Evolutionary conservation across 768 basidiomycete species (phyloP).

Genomic region (Artomyces pyxidatus): DNA sequence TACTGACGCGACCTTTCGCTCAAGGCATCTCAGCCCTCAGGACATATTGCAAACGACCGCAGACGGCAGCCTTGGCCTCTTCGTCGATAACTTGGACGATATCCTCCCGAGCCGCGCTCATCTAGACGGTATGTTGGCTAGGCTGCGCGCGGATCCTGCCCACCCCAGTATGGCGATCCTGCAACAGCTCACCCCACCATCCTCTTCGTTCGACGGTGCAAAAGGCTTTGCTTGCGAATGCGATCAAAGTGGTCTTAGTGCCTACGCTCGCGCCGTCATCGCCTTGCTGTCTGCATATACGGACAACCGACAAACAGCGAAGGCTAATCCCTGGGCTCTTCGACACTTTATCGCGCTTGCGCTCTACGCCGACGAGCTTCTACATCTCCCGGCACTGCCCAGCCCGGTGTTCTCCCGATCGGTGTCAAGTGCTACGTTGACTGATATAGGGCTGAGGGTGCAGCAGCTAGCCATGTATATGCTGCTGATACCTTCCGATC

Average conservation of each 20-base stretch:
- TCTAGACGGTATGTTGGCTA: conserved; percentile 13
- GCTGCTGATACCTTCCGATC: conserved; percentile 39
- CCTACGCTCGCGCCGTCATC: conserved; percentile 54
- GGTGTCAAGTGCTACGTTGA: conserved; percentile 27
- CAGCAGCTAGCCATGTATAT: conserved; percentile 58
- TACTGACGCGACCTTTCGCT: background rate
- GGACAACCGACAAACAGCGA: conserved; percentile 53
- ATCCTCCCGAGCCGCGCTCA: conserved; percentile 27
- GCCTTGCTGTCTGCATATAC: conserved; percentile 49
- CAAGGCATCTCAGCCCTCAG: conserved; percentile 17
- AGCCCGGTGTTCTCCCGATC: conserved; percentile 41
- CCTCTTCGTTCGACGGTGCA: conserved; percentile 17
- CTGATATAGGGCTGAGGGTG: conserved; percentile 36
- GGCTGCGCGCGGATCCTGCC: conserved; percentile 37
- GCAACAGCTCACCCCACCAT: conserved; percentile 49
- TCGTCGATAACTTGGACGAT: conserved; percentile 34
- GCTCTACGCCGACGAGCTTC: conserved; percentile 54
- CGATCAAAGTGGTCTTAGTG: conserved; percentile 47
- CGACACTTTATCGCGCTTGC: conserved; percentile 60
- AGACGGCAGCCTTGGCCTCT: conserved; percentile 7
- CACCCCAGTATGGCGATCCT: conserved; percentile 52
- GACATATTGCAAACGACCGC: conserved; percentile 17
- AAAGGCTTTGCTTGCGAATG: conserved; percentile 11
- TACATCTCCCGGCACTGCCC: conserved; percentile 39
- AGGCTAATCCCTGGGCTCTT: conserved; percentile 55